These are phyloP conservation scores for Penicillium sp. DNA, from an alignment of 2,329 filamentous ascomycete genomes.

Conservation along the genomic window DNA sequence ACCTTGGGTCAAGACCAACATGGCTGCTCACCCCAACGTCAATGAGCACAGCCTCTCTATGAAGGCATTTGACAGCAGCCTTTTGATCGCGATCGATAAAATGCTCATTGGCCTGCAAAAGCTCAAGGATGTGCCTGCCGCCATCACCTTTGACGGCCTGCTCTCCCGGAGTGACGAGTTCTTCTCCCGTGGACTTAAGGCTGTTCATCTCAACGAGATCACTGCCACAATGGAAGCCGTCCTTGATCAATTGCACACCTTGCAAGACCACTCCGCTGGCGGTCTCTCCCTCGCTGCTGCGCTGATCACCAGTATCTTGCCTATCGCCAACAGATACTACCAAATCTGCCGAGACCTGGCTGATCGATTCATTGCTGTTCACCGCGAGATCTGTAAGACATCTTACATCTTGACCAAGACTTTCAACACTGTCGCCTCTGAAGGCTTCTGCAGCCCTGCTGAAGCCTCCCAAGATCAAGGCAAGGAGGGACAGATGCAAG, in stretches of 20 bases:
- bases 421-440: conserved; percentile 75
- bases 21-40: conserved; percentile 11
- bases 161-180: conserved; percentile 59
- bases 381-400: conserved; percentile 72
- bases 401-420: conserved; percentile 73
- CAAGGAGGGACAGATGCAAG: conserved; percentile 78
- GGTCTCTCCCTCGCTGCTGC: conserved; percentile 54
- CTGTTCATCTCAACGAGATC: conserved; percentile 63
- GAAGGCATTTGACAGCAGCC: conserved; percentile 56
- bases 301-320: conserved; percentile 63
- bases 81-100: conserved; percentile 70
- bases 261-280: conserved; percentile 47
- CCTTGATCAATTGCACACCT: conserved; percentile 47
- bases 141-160: conserved; percentile 66
- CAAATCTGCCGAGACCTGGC: conserved; percentile 62
- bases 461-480: conserved; percentile 74
- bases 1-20: conserved; percentile 59
- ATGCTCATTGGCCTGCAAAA: conserved; percentile 80
- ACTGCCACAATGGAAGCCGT: conserved; percentile 47
- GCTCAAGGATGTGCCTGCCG: conserved; percentile 56
- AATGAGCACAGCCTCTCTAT: conserved; percentile 30
- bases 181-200: conserved; percentile 56
- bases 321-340: conserved; percentile 75
- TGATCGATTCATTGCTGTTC: conserved; percentile 62
- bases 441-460: conserved; percentile 89